phyloP scores from a whole-genome alignment of 257 asterid genomes.

The Phtheirospermum japonicum region DNA sequence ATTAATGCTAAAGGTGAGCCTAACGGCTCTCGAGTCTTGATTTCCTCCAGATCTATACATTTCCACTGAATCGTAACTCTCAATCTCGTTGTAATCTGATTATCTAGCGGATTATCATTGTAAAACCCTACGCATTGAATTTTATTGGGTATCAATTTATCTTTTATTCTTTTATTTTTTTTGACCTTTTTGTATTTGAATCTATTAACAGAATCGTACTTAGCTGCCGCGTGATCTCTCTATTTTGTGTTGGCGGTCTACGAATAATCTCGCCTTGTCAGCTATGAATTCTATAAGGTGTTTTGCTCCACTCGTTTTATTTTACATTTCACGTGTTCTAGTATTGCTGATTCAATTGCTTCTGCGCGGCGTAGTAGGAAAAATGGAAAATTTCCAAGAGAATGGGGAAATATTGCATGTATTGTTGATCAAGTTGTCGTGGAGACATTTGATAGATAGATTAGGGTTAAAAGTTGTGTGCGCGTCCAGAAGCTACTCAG shows the following conservation, averaged over 20 bases:
- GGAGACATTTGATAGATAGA: conserved; percentile 10
- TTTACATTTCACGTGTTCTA: neutral
- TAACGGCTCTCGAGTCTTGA: too few relatives aligned
- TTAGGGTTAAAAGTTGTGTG: conserved; percentile 7
- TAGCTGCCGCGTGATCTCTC: conserved; percentile 30
- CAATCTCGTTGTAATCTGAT: neutral
- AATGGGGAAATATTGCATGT: conserved; percentile 14
- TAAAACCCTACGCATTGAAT: too few relatives aligned
- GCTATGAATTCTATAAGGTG: conserved; percentile 70
- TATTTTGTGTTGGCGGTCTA: conserved; percentile 18
- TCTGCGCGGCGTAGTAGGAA: neutral
- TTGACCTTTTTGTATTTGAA: neutral
- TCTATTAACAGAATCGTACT: conserved; percentile 24
- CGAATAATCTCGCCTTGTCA: conserved; percentile 21
- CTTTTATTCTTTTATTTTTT: neutral
- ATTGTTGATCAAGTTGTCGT: conserved; percentile 10
- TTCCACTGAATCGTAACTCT: neutral
- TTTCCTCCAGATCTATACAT: neutral
- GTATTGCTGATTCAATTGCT: conserved; percentile 14
- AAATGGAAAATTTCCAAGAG: neutral
- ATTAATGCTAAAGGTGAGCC: too few relatives aligned
- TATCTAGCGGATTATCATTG: neutral
- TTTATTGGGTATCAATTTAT: too few relatives aligned
- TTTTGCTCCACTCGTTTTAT: neutral
- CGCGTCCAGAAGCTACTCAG: neutral